Conservation (phyloP, 768 basidiomycete species). For the Amanita polypyramis region DNA sequence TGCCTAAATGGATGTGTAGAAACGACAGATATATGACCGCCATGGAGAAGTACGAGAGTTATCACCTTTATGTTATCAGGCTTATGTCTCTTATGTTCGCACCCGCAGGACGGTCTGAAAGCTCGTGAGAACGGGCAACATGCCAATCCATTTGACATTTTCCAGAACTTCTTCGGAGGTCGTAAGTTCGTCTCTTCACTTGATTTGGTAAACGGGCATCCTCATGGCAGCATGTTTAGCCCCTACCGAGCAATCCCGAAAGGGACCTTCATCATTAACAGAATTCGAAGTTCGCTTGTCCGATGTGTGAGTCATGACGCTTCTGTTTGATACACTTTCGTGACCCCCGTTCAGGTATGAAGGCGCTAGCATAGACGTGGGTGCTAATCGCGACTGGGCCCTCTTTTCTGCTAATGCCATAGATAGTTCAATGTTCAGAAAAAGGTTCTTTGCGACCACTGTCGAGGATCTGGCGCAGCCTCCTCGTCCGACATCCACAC, state of each 20-base stretch:
- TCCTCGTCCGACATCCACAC: constrained; percentile 80
- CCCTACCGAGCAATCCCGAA: constrained; percentile 52
- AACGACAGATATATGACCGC: constrained; percentile 88
- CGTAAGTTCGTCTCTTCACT: constrained; percentile 31
- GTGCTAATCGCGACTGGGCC: constrained; percentile 15
- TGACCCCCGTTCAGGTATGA: constrained; percentile 45
- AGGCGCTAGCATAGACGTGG: constrained; percentile 76
- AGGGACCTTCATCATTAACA: constrained; percentile 65
- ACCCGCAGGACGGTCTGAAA: constrained; percentile 72
- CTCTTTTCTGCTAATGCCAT: constrained; percentile 7
- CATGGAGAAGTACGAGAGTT: constrained; percentile 66
- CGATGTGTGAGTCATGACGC: constrained; percentile 52
- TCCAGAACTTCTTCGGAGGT: constrained; percentile 86
- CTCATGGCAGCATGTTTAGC: constrained; percentile 18
- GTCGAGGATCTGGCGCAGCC: constrained; percentile 90
- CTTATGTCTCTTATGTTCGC: constrained; percentile 8
- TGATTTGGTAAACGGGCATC: neutral
- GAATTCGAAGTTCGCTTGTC: constrained; percentile 81
- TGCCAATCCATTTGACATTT: constrained; percentile 90
- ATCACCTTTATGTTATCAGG: neutral
- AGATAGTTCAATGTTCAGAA: constrained; percentile 86
- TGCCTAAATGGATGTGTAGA: constrained; percentile 32
- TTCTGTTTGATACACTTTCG: neutral
- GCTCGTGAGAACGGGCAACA: constrained; percentile 85
- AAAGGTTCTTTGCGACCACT: constrained; percentile 90